A percentile compares a stretch with the other conserved stretches of the same genome.
phyloP scores from a whole-genome alignment of 2,329 filamentous ascomycete species.

The Penicillium olsonii region DNA sequence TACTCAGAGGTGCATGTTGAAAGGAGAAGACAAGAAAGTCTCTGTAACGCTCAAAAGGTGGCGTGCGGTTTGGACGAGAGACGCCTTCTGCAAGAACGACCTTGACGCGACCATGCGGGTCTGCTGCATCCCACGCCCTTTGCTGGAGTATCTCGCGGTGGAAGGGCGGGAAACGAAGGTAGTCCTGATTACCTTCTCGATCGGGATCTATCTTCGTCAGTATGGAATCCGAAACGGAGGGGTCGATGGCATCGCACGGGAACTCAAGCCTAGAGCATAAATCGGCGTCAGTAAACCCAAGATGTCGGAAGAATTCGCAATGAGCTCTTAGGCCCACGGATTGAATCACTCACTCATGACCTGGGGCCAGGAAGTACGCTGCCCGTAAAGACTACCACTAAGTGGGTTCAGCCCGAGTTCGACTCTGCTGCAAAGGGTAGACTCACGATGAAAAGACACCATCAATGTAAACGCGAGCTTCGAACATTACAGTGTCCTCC shows the following conservation, averaged over 20 bases:
- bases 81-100: slow-evolving; percentile 75
- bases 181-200: slow-evolving; percentile 60
- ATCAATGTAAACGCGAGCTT: slow-evolving; percentile 69
- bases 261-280: slow-evolving; percentile 38
- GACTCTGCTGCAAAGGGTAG: neutral
- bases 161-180: slow-evolving; percentile 73
- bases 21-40: slow-evolving; percentile 80
- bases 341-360: slow-evolving; percentile 48
- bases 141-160: slow-evolving; percentile 69
- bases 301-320: neutral
- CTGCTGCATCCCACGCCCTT: slow-evolving; percentile 69
- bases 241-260: slow-evolving; percentile 28
- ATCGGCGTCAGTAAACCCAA: slow-evolving; percentile 5
- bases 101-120: slow-evolving; percentile 73
- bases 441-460: slow-evolving; percentile 64
- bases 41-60: slow-evolving; percentile 66
- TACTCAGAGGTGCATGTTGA: slow-evolving; percentile 78
- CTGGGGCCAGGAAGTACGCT: slow-evolving; percentile 55
- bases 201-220: slow-evolving; percentile 41
- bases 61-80: slow-evolving; percentile 47
- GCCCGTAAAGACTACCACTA: slow-evolving; percentile 59
- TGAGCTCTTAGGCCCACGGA: too few species aligned
- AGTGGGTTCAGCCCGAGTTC: neutral
- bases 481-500: slow-evolving; percentile 60
- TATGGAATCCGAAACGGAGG: slow-evolving; percentile 29